Conservation (phyloP, 192 early-diverging fungal genomes). For the Backusella tuberculispora region DNA sequence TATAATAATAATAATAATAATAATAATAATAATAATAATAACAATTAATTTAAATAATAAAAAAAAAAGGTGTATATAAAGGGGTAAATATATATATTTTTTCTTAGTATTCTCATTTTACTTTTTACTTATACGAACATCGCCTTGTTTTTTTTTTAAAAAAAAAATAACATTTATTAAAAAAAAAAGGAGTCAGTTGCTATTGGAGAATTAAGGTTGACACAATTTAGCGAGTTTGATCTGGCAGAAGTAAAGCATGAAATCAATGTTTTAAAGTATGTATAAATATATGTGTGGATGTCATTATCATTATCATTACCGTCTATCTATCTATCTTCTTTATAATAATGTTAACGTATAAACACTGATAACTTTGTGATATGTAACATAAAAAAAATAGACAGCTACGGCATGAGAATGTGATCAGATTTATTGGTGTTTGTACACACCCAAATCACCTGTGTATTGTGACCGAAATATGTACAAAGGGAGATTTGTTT, state of each 20-base stretch:
- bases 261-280: slow-evolving; percentile 74
- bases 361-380: neutral
- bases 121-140: neutral
- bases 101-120: neutral
- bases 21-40: slow-evolving; percentile 46
- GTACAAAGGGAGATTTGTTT: slow-evolving; percentile 75
- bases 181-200: slow-evolving; percentile 62
- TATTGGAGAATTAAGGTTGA: slow-evolving; percentile 69
- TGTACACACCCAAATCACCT: slow-evolving; percentile 67
- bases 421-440: slow-evolving; percentile 74
- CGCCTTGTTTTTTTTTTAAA: neutral
- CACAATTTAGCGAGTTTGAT: slow-evolving; percentile 69
- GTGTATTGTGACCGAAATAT: slow-evolving; percentile 77
- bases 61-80: slow-evolving; percentile 18
- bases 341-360: too few species aligned
- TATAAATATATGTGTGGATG: neutral
- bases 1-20: slow-evolving; percentile 46
- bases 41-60: neutral
- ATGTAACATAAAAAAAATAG: slow-evolving; percentile 30
- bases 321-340: neutral
- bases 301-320: neutral
- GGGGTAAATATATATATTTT: neutral
- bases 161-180: neutral
- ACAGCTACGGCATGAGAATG: slow-evolving; percentile 77
- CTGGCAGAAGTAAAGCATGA: slow-evolving; percentile 77